These are phyloP conservation scores for Xylona heveae DNA, from an alignment of 495 filamentous ascomycete genomes.

Conservation along the genomic window DNA sequence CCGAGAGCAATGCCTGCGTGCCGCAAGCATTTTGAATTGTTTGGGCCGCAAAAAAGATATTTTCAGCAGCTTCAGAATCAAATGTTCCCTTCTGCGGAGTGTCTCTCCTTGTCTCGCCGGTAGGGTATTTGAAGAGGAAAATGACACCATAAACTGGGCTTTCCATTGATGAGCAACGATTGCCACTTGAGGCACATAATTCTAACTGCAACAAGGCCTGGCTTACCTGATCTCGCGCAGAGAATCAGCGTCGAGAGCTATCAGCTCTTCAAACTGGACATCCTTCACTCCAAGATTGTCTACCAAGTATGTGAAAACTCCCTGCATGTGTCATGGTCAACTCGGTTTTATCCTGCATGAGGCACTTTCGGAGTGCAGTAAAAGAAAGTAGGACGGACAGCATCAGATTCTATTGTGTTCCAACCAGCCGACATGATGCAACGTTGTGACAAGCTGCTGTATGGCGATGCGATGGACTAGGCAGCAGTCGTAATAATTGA, in stretches of 20 bases:
- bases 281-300: slow-evolving; percentile 80
- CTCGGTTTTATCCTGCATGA: slow-evolving; percentile 3
- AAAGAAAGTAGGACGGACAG: slow-evolving; percentile 31
- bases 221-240: slow-evolving; percentile 45
- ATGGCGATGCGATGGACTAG: too few relatives aligned
- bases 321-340: slow-evolving; percentile 27
- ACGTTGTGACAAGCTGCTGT: too few relatives aligned
- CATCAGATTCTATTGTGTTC: slow-evolving; percentile 83
- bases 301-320: slow-evolving; percentile 89
- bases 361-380: slow-evolving; percentile 1
- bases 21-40: slow-evolving; percentile 99
- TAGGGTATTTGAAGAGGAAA: slow-evolving; percentile 97
- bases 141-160: slow-evolving; percentile 91
- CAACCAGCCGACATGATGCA: slow-evolving; percentile 30
- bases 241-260: slow-evolving; percentile 63
- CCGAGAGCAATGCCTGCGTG: slow-evolving; percentile 83
- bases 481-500: too few relatives aligned
- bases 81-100: slow-evolving; percentile 56
- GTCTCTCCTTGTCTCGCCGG: slow-evolving; percentile 38
- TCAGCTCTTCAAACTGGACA: slow-evolving; percentile 93
- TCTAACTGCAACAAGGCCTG: too few relatives aligned
- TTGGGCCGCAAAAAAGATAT: slow-evolving; percentile 86
- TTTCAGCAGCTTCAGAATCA: slow-evolving; percentile 49
- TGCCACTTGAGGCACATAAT: not conserved
- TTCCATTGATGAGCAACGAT: not conserved